These are phyloP conservation scores for Fusarium longipes DNA, from an alignment of 2,329 filamentous ascomycete genomes.

Conservation along the genomic window DNA sequence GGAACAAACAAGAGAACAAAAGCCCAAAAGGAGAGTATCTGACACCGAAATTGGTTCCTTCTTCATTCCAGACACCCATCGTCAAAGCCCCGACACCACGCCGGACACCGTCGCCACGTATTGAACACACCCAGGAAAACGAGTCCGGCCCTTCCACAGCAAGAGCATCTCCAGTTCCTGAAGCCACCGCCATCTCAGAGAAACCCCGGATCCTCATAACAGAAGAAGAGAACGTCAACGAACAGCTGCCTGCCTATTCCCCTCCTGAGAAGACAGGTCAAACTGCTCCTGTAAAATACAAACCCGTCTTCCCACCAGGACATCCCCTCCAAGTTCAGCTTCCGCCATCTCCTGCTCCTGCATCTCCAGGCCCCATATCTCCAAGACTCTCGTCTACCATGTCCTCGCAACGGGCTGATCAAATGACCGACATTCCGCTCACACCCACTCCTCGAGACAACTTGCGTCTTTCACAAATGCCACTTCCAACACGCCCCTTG, in stretches of 20 bases:
- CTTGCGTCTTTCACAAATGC: constrained; percentile 33
- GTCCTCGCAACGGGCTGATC: constrained; percentile 70
- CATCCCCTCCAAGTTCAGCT: constrained; percentile 60
- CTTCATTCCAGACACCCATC: constrained; percentile 49
- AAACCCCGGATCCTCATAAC: constrained; percentile 56
- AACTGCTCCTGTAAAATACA: constrained; percentile 60
- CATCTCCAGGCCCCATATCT: constrained; percentile 67
- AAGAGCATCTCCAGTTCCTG: constrained; percentile 25
- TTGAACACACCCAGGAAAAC: constrained; percentile 19
- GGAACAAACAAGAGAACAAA: constrained; percentile 46
- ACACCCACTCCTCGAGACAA: constrained; percentile 54
- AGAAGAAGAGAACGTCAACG: constrained; percentile 49
- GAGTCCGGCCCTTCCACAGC: constrained; percentile 39
- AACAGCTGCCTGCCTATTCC: constrained; percentile 68
- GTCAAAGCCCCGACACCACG: constrained; percentile 53
- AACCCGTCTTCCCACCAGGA: constrained; percentile 67
- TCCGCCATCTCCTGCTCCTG: constrained; percentile 61
- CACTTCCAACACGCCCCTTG: constrained; percentile 57
- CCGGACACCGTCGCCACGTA: constrained; percentile 48
- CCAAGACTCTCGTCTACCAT: constrained; percentile 72
- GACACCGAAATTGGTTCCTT: constrained; percentile 28
- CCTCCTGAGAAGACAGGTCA: constrained; percentile 54
- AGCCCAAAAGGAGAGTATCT: constrained; percentile 30
- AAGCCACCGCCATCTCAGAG: constrained; percentile 44
- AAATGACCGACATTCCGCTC: constrained; percentile 68